These are phyloP conservation scores for Mentha longifolia DNA, from an alignment of 257 asterid genomes.

Conservation along the genomic window DNA sequence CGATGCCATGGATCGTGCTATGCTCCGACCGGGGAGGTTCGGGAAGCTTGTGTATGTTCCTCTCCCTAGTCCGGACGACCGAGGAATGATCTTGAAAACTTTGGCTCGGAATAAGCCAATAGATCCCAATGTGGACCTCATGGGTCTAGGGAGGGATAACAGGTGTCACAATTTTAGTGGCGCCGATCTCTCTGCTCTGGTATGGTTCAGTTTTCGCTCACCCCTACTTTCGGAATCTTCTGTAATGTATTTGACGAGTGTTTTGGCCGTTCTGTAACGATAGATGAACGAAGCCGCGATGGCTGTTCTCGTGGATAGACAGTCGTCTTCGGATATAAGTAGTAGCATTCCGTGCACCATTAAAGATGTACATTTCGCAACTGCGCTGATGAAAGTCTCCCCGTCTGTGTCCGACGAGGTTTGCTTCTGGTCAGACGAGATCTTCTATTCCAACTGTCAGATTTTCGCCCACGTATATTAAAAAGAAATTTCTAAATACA, in stretches of 20 bases:
- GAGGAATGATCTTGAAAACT: conserved; percentile 78
- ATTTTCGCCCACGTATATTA: no score
- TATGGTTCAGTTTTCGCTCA: conserved; percentile 30
- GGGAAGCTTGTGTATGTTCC: conserved; percentile 80
- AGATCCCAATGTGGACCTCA: conserved; percentile 62
- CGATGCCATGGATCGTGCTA: conserved; percentile 77
- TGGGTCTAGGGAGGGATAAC: conserved; percentile 60
- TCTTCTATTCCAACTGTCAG: no score
- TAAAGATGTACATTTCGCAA: conserved; percentile 59
- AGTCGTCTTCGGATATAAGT: conserved; percentile 29
- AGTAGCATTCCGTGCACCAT: conserved; percentile 42
- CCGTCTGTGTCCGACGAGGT: conserved; percentile 77
- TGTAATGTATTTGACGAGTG: background rate
- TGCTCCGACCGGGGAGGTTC: conserved; percentile 84
- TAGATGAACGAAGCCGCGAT: conserved; percentile 49
- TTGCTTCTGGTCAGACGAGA: background rate
- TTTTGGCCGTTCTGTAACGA: background rate
- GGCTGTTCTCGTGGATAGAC: conserved; percentile 60
- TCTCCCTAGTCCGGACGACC: conserved; percentile 79
- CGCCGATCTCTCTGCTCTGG: conserved; percentile 80
- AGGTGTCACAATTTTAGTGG: conserved; percentile 78
- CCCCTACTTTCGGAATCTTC: background rate
- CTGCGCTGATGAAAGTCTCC: conserved; percentile 56
- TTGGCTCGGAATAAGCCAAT: conserved; percentile 64
- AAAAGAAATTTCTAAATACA: no score